Percentiles rank a stretch among this genome's conserved stretches.
phyloP scores from a whole-genome alignment of 331 rosid genomes.

The Quercus lobata region DNA sequence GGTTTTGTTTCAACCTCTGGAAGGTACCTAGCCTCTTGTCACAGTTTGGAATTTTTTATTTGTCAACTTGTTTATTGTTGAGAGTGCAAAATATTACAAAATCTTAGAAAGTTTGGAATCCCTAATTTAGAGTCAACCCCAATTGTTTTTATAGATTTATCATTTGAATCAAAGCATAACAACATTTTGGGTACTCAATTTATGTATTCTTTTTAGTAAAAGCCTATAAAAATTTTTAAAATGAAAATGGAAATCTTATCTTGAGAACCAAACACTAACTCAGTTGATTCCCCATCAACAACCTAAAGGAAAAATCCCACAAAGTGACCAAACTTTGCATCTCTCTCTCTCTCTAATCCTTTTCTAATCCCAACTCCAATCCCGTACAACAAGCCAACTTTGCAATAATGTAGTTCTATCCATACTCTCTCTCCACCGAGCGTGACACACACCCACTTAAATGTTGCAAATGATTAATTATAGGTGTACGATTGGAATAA shows the following conservation, averaged over 20 bases:
- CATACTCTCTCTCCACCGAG: neutral
- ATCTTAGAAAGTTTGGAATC: neutral
- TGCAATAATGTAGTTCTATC: neutral
- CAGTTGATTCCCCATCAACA: slow-evolving; percentile 26
- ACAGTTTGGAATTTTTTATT: neutral
- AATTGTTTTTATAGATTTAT: neutral
- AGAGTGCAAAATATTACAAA: neutral
- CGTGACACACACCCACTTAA: slow-evolving; percentile 4
- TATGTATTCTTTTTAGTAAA: neutral
- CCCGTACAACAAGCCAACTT: slow-evolving; percentile 25
- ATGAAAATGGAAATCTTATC: neutral
- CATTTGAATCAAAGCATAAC: neutral
- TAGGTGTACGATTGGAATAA: too few relatives aligned
- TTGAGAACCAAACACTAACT: slow-evolving; percentile 10
- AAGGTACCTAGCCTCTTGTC: neutral
- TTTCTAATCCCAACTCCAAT: slow-evolving; percentile 6
- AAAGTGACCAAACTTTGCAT: slow-evolving; percentile 31
- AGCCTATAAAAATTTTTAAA: too few relatives aligned
- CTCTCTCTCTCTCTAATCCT: slow-evolving; percentile 24
- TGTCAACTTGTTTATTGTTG: neutral
- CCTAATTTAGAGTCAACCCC: neutral
- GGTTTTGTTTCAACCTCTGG: slow-evolving; percentile 12
- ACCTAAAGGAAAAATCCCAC: slow-evolving; percentile 23
- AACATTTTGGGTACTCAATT: neutral
- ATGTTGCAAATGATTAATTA: too few relatives aligned